Evolutionary conservation across 257 asterid species (phyloP), one percentile per base, ranked within the genome.

Genomic region (Henckelia pumila): DNA sequence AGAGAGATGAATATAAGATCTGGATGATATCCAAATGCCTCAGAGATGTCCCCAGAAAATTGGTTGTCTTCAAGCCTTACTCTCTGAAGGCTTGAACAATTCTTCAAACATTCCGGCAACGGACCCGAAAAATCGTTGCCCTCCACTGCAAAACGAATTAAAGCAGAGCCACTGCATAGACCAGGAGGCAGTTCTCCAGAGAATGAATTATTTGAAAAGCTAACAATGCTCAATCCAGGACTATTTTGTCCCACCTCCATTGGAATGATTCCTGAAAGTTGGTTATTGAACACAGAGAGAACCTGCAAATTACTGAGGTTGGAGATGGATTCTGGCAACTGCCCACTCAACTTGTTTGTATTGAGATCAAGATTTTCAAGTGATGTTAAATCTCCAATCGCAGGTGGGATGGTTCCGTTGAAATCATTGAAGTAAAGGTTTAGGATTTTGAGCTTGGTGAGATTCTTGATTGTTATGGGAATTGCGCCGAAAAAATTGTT

Each of bases 101-200:
- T 82, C 81, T 73, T 86, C 62, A 88, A 70, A 84, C 98, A 91
- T 5, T 49, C 75, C 0, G 96, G 97, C 69, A 91, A 49, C 40
- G 76, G 76, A 76, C 98, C 95, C 0, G 86, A 80, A 49, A 91
- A 81, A 14, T 63, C 67, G 80, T 91, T 91, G 62, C 67, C 67
- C 71, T 74, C 78, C 59, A 66, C 82, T 1, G 97, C 86, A 56
- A 91, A 73, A 20, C 80, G 76, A 59, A 47, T 56, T 5, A 88
- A 66, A 35, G 79, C 77, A 59, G 82, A 88, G 44, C 87, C 80
- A 29, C 79, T 75, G 77, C 97, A 91, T 53, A 91, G 19, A 56
- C 71, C 72, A 7, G 81, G 68, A 0, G 98, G 98, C 20, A 91
- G 72, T 68, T 77, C 77, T 22, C 96, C 96, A 3, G 87, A 67